These are phyloP conservation scores for Colletotrichum liriopes DNA, from an alignment of 2,329 filamentous ascomycete species.

Conservation along the genomic window DNA sequence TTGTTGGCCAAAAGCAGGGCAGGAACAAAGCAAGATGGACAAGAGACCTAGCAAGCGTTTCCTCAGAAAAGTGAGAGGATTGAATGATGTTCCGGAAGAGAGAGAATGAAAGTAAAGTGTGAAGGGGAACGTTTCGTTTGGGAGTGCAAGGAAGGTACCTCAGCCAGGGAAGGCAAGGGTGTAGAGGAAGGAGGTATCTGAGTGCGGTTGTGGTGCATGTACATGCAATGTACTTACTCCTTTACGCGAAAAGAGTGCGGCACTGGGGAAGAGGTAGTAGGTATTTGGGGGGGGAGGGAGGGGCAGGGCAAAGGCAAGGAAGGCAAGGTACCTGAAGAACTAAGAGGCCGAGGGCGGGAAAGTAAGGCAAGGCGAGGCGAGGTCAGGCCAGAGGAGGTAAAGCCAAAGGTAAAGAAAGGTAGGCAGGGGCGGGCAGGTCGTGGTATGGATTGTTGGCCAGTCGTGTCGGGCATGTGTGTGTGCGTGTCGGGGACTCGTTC, in stretches of 20 bases:
- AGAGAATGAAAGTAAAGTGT: slow-evolving; percentile 23
- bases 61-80: slow-evolving; percentile 19
- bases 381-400: slow-evolving; percentile 5
- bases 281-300: background rate
- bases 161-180: slow-evolving; percentile 21
- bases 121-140: slow-evolving; percentile 39
- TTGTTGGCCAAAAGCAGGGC: background rate
- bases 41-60: background rate
- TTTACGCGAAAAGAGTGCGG: slow-evolving; percentile 22
- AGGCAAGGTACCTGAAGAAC: slow-evolving; percentile 5
- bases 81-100: slow-evolving; percentile 16
- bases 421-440: slow-evolving; percentile 5
- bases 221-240: slow-evolving; percentile 23
- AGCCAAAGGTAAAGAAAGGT: slow-evolving; percentile 8
- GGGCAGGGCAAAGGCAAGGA: background rate
- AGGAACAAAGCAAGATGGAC: slow-evolving; percentile 7
- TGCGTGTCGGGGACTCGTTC: slow-evolving; percentile 4
- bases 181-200: slow-evolving; percentile 13
- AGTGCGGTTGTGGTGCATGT: slow-evolving; percentile 6
- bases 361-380: slow-evolving; percentile 20
- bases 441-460: slow-evolving; percentile 10
- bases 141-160: slow-evolving; percentile 34
- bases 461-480: background rate
- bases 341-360: background rate
- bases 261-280: slow-evolving; percentile 9